Conservation (phyloP, 208 protist genomes). For the Wallacemonas sp. region DNA sequence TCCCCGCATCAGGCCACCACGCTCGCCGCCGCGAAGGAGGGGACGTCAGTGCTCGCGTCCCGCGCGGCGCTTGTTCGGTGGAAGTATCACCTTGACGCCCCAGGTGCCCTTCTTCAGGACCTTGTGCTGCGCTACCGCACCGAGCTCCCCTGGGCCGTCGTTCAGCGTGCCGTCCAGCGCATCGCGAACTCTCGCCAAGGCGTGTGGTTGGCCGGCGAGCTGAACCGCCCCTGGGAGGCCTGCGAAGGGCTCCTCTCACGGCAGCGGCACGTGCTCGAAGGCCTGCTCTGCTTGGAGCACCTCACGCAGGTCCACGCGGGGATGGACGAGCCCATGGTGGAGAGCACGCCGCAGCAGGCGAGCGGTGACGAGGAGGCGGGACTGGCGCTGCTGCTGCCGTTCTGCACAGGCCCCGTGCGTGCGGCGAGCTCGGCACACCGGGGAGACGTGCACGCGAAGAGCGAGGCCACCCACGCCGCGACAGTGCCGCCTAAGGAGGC, state of each 20-base stretch:
- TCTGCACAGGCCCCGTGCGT: background rate
- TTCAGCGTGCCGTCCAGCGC: background rate
- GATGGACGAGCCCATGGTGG: background rate
- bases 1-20: background rate
- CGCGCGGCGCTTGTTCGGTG: background rate
- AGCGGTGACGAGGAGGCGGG: background rate
- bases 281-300: slow-evolving; percentile 34
- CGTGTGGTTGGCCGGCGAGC: slow-evolving; percentile 6
- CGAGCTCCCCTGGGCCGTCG: slow-evolving; percentile 15
- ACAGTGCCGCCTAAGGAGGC: too few species aligned
- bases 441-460: too few species aligned
- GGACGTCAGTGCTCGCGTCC: background rate
- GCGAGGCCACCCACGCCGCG: too few species aligned
- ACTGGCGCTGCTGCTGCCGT: background rate
- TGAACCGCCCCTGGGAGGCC: background rate
- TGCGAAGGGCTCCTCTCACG: slow-evolving; percentile 22
- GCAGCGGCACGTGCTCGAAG: slow-evolving; percentile 32
- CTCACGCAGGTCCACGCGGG: background rate
- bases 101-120: slow-evolving; percentile 26
- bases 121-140: slow-evolving; percentile 25
- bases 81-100: slow-evolving; percentile 28
- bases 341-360: too few species aligned
- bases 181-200: background rate
- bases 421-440: too few species aligned
- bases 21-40: background rate